These are phyloP conservation scores for Pichia occidentalis DNA, from an alignment of 805 yeast species.

Conservation along the genomic window DNA sequence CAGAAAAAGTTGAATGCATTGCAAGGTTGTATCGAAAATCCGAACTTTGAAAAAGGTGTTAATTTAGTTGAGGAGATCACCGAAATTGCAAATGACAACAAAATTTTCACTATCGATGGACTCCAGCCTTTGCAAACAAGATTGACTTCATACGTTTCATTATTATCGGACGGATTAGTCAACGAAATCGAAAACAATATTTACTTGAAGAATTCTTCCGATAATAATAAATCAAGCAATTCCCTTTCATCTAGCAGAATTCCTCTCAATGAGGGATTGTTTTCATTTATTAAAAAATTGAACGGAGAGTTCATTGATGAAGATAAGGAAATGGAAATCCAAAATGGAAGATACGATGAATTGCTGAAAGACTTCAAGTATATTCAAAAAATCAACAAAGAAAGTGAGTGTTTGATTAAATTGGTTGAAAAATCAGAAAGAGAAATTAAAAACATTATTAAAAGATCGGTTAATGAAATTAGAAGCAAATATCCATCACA, in stretches of 20 bases:
- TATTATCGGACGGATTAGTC: slow-evolving; percentile 62
- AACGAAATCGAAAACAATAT: slow-evolving; percentile 67
- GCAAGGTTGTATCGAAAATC: slow-evolving; percentile 63
- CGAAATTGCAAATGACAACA: slow-evolving; percentile 41
- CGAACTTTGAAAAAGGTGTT: slow-evolving; percentile 50
- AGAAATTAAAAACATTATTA: slow-evolving; percentile 60
- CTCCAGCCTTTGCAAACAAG: slow-evolving; percentile 44
- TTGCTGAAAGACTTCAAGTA: slow-evolving; percentile 18
- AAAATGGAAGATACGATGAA: slow-evolving; percentile 19
- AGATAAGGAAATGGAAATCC: slow-evolving; percentile 8
- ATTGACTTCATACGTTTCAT: slow-evolving; percentile 49
- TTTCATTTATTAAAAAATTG: slow-evolving; percentile 9
- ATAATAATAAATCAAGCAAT: neutral
- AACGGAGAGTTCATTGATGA: slow-evolving; percentile 4
- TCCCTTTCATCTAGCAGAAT: slow-evolving; percentile 1
- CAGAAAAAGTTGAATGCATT: slow-evolving; percentile 52
- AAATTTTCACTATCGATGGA: slow-evolving; percentile 53
- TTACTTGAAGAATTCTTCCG: slow-evolving; percentile 18
- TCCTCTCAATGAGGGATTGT: slow-evolving; percentile 11
- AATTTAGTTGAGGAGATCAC: slow-evolving; percentile 33
- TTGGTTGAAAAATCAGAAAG: slow-evolving; percentile 47
- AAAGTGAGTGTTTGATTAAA: slow-evolving; percentile 51
- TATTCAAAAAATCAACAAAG: slow-evolving; percentile 44
- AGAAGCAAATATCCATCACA: slow-evolving; percentile 44
- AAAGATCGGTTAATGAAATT: slow-evolving; percentile 57